Conservation (phyloP, 352 stramenopile species). For the Paralagenidium karlingii region DNA sequence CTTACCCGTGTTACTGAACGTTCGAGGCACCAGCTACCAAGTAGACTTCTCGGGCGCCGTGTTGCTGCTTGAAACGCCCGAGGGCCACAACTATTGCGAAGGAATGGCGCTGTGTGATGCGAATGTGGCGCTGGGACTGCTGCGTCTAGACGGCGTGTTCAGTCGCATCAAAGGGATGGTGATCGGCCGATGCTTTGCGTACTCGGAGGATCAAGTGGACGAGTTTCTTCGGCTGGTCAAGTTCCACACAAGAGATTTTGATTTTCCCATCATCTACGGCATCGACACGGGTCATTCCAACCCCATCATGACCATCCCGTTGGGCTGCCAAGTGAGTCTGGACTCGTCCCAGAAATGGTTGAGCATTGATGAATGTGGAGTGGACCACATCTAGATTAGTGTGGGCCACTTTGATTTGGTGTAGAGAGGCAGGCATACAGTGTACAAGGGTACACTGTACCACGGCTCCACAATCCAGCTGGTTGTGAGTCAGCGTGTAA, state of each 20-base stretch:
- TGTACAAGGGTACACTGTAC: too few relatives aligned
- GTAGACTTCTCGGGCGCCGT: slow-evolving; percentile 21
- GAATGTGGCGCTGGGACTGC: slow-evolving; percentile 29
- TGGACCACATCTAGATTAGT: slow-evolving; percentile 4
- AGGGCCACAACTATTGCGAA: slow-evolving; percentile 31
- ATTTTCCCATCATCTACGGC: slow-evolving; percentile 47
- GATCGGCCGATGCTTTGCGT: slow-evolving; percentile 32
- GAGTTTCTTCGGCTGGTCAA: slow-evolving; percentile 32
- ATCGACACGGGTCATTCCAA: slow-evolving; percentile 44
- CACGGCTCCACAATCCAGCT: too few relatives aligned
- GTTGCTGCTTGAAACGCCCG: slow-evolving; percentile 37
- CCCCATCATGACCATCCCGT: slow-evolving; percentile 33
- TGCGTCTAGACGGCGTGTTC: slow-evolving; percentile 35
- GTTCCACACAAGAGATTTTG: slow-evolving; percentile 31
- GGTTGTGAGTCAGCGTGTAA: too few relatives aligned
- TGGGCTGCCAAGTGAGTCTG: slow-evolving; percentile 24
- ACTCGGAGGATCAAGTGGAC: slow-evolving; percentile 15
- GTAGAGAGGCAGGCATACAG: too few relatives aligned
- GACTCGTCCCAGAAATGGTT: slow-evolving; percentile 20
- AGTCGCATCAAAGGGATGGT: slow-evolving; percentile 30
- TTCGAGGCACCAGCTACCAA: slow-evolving; percentile 33
- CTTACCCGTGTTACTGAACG: slow-evolving; percentile 39
- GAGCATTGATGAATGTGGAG: slow-evolving; percentile 14
- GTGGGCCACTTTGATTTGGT: too few relatives aligned
- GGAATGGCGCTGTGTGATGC: slow-evolving; percentile 30